Percentiles rank a stretch among this genome's conserved stretches.
Conservation (phyloP, 208 protist species). For the Kentomonas sorsogonicus region DNA sequence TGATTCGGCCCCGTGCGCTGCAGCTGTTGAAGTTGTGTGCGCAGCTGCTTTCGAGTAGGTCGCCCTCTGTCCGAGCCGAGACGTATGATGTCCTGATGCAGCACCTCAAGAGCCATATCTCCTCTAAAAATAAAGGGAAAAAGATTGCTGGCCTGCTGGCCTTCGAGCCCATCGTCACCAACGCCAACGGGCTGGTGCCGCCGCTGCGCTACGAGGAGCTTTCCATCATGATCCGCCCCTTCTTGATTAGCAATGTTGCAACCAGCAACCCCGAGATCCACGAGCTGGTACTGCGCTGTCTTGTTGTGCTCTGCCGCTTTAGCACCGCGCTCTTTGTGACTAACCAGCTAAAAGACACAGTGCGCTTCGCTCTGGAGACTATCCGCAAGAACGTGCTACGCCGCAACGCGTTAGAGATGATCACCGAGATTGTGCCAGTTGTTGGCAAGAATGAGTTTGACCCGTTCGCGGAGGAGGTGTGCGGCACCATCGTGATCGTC, state of each 20-base stretch:
- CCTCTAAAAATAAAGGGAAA: slow-evolving; percentile 48
- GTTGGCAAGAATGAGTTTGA: slow-evolving; percentile 52
- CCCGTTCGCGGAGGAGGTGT: slow-evolving; percentile 62
- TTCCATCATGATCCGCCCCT: slow-evolving; percentile 67
- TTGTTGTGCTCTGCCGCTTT: slow-evolving; percentile 72
- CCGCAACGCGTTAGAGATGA: slow-evolving; percentile 62
- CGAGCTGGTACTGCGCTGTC: slow-evolving; percentile 54
- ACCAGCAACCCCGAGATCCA: slow-evolving; percentile 27
- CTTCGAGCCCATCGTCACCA: slow-evolving; percentile 83
- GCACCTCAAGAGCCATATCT: slow-evolving; percentile 52
- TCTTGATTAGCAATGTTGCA: slow-evolving; percentile 40
- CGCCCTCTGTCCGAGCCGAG: slow-evolving; percentile 29
- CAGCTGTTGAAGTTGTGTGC: slow-evolving; percentile 61
- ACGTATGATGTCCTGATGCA: slow-evolving; percentile 53
- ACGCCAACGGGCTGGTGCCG: slow-evolving; percentile 34
- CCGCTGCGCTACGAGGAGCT: slow-evolving; percentile 65
- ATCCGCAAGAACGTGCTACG: slow-evolving; percentile 43
- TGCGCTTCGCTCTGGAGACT: slow-evolving; percentile 66
- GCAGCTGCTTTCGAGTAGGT: slow-evolving; percentile 63
- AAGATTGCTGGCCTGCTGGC: slow-evolving; percentile 72
- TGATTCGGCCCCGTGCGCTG: slow-evolving; percentile 45
- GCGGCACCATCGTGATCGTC: slow-evolving; percentile 35
- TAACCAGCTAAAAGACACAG: slow-evolving; percentile 66
- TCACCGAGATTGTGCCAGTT: slow-evolving; percentile 72
- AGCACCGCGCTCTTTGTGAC: slow-evolving; percentile 62